Conservation (phyloP, 2,329 filamentous ascomycete species). For the Penicillium carneum region DNA sequence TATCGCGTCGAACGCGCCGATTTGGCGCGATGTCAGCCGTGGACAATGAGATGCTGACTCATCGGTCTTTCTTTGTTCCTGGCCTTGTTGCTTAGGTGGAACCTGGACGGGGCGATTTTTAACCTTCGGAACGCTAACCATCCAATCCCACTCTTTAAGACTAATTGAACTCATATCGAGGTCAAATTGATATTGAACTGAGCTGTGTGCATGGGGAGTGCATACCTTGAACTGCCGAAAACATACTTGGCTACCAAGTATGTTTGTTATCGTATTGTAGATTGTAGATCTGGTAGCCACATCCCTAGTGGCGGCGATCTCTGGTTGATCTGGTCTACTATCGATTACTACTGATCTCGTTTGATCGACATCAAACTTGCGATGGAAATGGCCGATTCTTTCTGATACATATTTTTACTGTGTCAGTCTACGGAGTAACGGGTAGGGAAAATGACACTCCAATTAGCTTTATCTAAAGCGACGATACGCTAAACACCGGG, state of each 20-base stretch:
- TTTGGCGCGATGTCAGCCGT: slow-evolving; percentile 20
- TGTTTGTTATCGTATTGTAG: background rate
- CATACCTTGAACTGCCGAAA: background rate
- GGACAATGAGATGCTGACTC: slow-evolving; percentile 23
- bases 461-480: slow-evolving; percentile 1
- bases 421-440: background rate
- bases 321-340: slow-evolving; percentile 9
- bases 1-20: slow-evolving; percentile 11
- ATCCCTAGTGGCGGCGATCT: slow-evolving; percentile 15
- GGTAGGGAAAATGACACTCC: slow-evolving; percentile 17
- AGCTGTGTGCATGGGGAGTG: background rate
- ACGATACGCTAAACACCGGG: slow-evolving; percentile 13
- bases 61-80: background rate
- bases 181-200: background rate
- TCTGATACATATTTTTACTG: background rate
- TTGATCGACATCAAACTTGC: background rate
- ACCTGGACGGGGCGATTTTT: background rate
- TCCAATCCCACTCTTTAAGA: background rate
- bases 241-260: background rate
- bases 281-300: slow-evolving; percentile 15
- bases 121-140: background rate
- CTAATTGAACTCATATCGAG: background rate
- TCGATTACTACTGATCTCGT: background rate
- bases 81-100: background rate
- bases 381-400: background rate